Conservation (phyloP, 2,329 filamentous ascomycete genomes). For the Cryphonectria parasitica region DNA sequence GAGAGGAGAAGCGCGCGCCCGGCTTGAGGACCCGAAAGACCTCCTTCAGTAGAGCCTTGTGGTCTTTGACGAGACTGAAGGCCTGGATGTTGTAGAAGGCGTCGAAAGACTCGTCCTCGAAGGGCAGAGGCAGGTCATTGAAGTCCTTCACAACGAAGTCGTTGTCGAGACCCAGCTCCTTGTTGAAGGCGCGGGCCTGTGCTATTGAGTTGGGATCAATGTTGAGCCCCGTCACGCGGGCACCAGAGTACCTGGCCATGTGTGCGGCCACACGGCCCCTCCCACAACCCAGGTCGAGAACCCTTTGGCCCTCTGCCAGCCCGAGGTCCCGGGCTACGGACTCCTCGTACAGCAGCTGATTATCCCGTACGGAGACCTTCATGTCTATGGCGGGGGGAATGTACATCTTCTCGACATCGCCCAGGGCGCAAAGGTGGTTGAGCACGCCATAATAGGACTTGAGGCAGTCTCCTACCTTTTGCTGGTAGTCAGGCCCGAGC, state of each 20-base stretch:
- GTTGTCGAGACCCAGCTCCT: constrained; percentile 47
- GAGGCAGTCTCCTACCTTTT: constrained; percentile 55
- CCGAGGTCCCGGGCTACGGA: constrained; percentile 52
- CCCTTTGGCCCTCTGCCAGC: constrained; percentile 48
- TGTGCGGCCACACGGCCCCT: constrained; percentile 58
- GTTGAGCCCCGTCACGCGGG: constrained; percentile 54
- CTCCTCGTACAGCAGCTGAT: constrained; percentile 58
- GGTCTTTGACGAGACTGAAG: constrained; percentile 56
- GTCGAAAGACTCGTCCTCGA: constrained; percentile 53
- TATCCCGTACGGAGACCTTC: constrained; percentile 52
- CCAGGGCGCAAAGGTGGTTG: constrained; percentile 58
- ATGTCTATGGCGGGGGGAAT: constrained; percentile 58
- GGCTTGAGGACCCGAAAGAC: constrained; percentile 54
- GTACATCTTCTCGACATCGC: constrained; percentile 63
- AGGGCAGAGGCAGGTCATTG: constrained; percentile 56
- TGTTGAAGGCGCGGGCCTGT: constrained; percentile 50
- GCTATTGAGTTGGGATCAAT: constrained; percentile 57
- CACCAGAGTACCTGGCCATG: constrained; percentile 53
- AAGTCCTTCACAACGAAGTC: constrained; percentile 55
- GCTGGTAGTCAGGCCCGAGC: constrained; percentile 53
- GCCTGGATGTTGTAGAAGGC: constrained; percentile 63
- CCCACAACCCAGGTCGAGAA: constrained; percentile 57
- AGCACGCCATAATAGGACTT: constrained; percentile 57
- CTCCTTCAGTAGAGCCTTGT: constrained; percentile 50
- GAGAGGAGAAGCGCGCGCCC: constrained; percentile 52